A percentile compares a stretch with the other conserved stretches of the same genome.
These are phyloP conservation scores for Starmerella bacillaris DNA, from an alignment of 805 yeast species.

Conservation along the genomic window DNA sequence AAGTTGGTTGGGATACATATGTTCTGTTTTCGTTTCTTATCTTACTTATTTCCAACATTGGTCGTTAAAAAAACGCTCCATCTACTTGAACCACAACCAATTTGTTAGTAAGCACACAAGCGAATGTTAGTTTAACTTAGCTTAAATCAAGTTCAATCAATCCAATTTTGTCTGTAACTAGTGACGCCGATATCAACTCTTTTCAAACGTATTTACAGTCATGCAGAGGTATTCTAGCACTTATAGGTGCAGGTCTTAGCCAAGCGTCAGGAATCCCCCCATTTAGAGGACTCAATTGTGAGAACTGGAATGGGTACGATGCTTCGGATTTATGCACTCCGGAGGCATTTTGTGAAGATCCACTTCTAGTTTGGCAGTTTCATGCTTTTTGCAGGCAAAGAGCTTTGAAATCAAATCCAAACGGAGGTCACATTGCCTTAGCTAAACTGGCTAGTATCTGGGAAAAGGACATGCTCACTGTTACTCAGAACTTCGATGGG, in stretches of 20 bases:
- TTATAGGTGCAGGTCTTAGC: slow-evolving; percentile 72
- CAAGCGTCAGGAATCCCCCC: slow-evolving; percentile 63
- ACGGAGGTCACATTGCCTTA: slow-evolving; percentile 52
- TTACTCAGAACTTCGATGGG: slow-evolving; percentile 77
- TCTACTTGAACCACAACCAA: no score
- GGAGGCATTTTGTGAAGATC: slow-evolving; percentile 69
- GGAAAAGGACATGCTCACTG: slow-evolving; percentile 34
- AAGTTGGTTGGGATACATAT: no score
- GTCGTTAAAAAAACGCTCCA: no score
- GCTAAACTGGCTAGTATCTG: slow-evolving; percentile 35
- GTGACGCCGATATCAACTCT: slow-evolving; percentile 17
- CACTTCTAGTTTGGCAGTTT: slow-evolving; percentile 81
- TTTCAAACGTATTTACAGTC: slow-evolving; percentile 23
- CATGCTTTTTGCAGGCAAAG: slow-evolving; percentile 49
- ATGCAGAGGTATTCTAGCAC: slow-evolving; percentile 23
- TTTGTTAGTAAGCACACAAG: no score
- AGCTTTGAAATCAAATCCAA: slow-evolving; percentile 54
- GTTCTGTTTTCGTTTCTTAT: no score
- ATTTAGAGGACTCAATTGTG: slow-evolving; percentile 45
- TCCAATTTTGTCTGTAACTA: neutral
- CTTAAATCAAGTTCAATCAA: no score
- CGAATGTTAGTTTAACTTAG: no score
- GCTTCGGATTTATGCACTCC: slow-evolving; percentile 80
- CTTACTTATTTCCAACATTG: no score
- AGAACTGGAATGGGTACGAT: slow-evolving; percentile 60